Evolutionary conservation across 208 protist genomes (phyloP), one percentile per base, ranked within the genome.

Genomic region (Trypanosoma congolense): DNA sequence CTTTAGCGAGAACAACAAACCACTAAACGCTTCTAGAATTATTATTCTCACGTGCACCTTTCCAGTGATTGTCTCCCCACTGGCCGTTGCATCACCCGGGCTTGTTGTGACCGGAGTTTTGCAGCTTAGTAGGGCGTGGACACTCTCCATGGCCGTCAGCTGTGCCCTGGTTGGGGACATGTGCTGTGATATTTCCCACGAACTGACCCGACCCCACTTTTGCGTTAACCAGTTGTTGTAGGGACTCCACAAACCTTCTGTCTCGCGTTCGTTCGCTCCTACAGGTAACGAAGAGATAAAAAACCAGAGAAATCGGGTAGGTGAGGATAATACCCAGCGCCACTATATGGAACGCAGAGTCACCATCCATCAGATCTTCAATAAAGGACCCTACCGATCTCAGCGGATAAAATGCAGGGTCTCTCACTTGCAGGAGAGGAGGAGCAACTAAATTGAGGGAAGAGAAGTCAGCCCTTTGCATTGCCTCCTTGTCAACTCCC

Each of bases 371-470:
- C 9, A 58, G 31, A 21, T 4, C 4, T n/a, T 5, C 4, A 41
- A 52, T 44, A 16, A 38, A 41, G 16, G 16, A 29, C 18, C 35
- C 6, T 2, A 25, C 14, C n/a, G 35, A 29, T 1, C 36, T 44
- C 38, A 33, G 45, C 3, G 38, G 18, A 29, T 25, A 61, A 26
- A 61, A 12, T 21, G 44, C 56, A 31, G 45, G 44, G 28, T 61
- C 56, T 29, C 3, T 19, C 16, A 2, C 2, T 30, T 53, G 56
- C n/a, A 52, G 16, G 8, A 52, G 1, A 10, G 56, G 56, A 21
- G 14, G 16, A 0, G 21, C 28, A 25, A 36, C 18, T 14, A 18
- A 2, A 1, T n/a, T 19, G 12, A 52, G 44, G 12, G 42, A n/a
- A n/a, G 4, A 41, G 24, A 49, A 61, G 24, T 50, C 21, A 26